Base-by-base conservation (phyloP, 805 yeast genomes). In the Grigorovia jiainica region DNA sequence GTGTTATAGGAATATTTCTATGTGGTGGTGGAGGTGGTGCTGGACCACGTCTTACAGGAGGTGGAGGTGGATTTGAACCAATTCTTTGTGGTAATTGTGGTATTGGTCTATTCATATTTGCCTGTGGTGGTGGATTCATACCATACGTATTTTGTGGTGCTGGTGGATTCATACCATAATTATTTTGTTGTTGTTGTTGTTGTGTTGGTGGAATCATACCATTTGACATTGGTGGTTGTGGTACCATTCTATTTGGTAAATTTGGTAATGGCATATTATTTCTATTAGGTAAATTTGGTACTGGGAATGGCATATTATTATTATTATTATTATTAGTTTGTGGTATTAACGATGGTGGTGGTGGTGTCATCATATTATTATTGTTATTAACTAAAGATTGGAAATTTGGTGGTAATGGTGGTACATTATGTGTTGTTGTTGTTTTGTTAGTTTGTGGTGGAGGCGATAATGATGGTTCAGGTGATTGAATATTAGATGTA, bases 171-270 rank as follows among this genome's bases (percentile, higher is more conserved):
- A 27, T 27, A 13, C 31, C 31, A 27, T 27, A 27, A 27, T 7
- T 6, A 13, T 27, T 13, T 30, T 39, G 20, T 33, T 57, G 31
- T 11, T n/a, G 16, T n/a, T n/a, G 31, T 21, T 6, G 24, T 9
- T 53, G 57, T 5, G 54, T 52, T n/a, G 58, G 55, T 19, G 63
- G 64, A 9, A 55, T 59, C 7, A 60, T 56, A 5, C 61, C 57
- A 18, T 61, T 51, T 33, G 59, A 54, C 34, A 61, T 50, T 2
- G 62, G 61, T 13, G 62, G 61, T 17, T 57, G 54, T 7, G 51
- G 52, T 17, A 51, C 47, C 18, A 25, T 19, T 38, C 15, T 40
- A 40, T 4, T 33, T 20, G n/a, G 44, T 37, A 27, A 34, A 31
- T 9, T 40, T 46, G 43, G 21, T 48, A n/a, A 7, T 6, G 24